These are phyloP conservation scores for Gilbertella persicaria DNA, from an alignment of 371 early-diverging fungal genomes.

Conservation along the genomic window DNA sequence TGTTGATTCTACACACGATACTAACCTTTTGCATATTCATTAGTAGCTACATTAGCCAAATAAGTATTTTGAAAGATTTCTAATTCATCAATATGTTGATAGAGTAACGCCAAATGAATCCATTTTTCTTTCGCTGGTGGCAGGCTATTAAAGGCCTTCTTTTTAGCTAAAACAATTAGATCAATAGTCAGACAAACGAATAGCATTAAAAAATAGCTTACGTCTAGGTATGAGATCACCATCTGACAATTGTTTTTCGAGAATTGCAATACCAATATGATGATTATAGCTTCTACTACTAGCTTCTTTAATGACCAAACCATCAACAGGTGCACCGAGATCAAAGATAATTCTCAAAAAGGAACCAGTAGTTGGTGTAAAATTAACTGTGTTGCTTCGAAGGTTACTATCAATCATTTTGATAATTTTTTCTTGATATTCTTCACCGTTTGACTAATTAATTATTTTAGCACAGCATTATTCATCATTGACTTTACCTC, in stretches of 20 bases:
- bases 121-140: slow-evolving; percentile 34
- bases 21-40: slow-evolving; percentile 35
- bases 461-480: slow-evolving; percentile 2
- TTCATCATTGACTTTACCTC: slow-evolving; percentile 15
- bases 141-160: neutral
- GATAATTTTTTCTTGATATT: slow-evolving; percentile 36
- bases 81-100: slow-evolving; percentile 60
- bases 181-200: slow-evolving; percentile 6
- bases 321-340: slow-evolving; percentile 31
- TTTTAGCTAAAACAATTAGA: slow-evolving; percentile 4
- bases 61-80: slow-evolving; percentile 66
- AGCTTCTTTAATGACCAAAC: slow-evolving; percentile 35
- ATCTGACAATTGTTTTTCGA: slow-evolving; percentile 43
- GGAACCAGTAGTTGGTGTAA: slow-evolving; percentile 56
- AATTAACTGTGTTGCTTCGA: slow-evolving; percentile 30
- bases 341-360: slow-evolving; percentile 60
- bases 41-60: slow-evolving; percentile 51
- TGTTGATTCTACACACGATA: too few relatives aligned
- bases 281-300: slow-evolving; percentile 55
- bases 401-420: slow-evolving; percentile 30
- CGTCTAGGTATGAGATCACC: slow-evolving; percentile 25
- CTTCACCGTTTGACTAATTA: slow-evolving; percentile 7
- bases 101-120: slow-evolving; percentile 64
- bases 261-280: slow-evolving; percentile 58
- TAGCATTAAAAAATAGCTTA: neutral